Percentiles rank a stretch among this genome's conserved stretches.
Conservation (phyloP, 441 rosid species). For the Geranium incanum region DNA sequence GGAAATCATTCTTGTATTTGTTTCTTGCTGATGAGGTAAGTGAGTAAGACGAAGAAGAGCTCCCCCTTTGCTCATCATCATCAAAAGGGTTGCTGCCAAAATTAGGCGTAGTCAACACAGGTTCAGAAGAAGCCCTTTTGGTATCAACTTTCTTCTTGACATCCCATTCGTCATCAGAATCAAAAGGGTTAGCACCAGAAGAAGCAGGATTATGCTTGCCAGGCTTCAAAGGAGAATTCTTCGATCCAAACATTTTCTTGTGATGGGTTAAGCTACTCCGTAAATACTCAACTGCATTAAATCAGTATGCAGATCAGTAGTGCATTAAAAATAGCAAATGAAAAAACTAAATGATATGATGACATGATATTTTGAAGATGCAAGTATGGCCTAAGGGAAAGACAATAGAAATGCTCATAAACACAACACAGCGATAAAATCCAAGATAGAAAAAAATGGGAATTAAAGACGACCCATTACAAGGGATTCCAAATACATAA, state of each 20-base stretch:
- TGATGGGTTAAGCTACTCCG: neutral
- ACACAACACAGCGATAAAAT: neutral
- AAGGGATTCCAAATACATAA: neutral
- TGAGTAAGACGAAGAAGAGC: conserved; percentile 34
- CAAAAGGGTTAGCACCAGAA: conserved; percentile 69
- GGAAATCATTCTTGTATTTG: conserved; percentile 64
- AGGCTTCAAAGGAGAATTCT: conserved; percentile 45
- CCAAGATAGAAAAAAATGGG: neutral
- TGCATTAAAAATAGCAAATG: neutral
- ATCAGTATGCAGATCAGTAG: neutral
- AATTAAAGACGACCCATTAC: neutral
- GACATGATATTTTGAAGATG: neutral
- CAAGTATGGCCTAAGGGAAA: neutral
- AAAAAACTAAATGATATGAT: neutral
- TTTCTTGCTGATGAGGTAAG: conserved; percentile 29
- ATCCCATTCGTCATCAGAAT: conserved; percentile 60
- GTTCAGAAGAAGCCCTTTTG: conserved; percentile 47
- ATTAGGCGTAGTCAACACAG: conserved; percentile 26
- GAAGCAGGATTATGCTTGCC: conserved; percentile 34
- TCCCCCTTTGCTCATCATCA: conserved; percentile 32
- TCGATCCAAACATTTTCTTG: conserved; percentile 47
- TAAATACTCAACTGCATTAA: neutral
- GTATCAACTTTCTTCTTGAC: conserved; percentile 37
- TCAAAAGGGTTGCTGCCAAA: conserved; percentile 52
- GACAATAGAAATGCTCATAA: neutral